Evolutionary conservation across 306 rosid genomes (phyloP), one percentile per base, ranked within the genome.

Genomic region (Phaseolus lunatus): DNA sequence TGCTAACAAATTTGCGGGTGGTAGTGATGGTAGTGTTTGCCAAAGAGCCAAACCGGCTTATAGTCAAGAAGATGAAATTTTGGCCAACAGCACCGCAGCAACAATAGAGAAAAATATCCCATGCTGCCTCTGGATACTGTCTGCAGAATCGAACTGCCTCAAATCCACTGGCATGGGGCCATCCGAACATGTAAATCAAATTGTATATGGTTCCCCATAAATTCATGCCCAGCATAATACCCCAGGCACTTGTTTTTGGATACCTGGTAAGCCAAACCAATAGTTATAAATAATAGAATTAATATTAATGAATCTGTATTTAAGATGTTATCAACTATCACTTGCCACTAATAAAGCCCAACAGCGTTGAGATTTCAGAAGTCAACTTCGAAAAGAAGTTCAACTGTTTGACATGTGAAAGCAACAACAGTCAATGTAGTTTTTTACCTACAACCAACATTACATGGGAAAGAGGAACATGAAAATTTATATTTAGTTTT

Each of bases 51-150:
- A 96, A 96, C 66, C 88, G 87, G 79, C 99, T 92, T 57, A 96
- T 96, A 26, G 98, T 96, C 67, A 96, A 84, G 88, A 96, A 96
- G 79, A 96, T 96, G 77, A 96, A 96, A 68, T 96, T 96, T 88
- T 92, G 99, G 81, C 99, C 99, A 19, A 92, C 97, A 1, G 98
- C 99, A 56, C 99, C 99, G 74, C 99, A 96, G 31, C 96, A 93
- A 64, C 99, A 96, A 64, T 84, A 96, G 53, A 89, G 83, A 54
- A 92, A 73, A 62, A 92, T 92, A 85, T 96, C 98, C 97, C 97
- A 92, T 53, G 97, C 96, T 82, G 90, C 98, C 78, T 92, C 98
- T 16, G 98, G 98, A 83, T 96, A 89, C 72, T 76, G 86, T 82
- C 78, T 79, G 88, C 98, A 96, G 85, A 96, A 96, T 43, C 79